Conservation (phyloP, 2,329 filamentous ascomycete genomes). For the Clarireedia homoeocarpa region DNA sequence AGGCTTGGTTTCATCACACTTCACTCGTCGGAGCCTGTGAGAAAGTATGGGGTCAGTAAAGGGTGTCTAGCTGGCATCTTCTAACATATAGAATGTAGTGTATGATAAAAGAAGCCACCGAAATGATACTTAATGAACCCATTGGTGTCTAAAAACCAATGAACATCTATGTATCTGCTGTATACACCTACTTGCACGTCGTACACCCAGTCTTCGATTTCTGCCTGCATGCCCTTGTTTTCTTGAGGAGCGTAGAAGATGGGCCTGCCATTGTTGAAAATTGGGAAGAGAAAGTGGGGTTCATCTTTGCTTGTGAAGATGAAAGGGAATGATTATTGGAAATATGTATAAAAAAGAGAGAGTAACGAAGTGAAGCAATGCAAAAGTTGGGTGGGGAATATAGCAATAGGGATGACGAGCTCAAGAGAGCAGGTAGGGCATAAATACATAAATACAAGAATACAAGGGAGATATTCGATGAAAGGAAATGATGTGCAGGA, state of each 20-base stretch:
- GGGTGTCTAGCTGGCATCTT: neutral
- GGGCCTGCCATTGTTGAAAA: neutral
- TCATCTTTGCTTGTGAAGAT: neutral
- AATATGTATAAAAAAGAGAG: neutral
- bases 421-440: too few species aligned
- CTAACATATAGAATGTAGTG: neutral
- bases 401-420: too few species aligned
- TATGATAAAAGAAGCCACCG: constrained; percentile 9
- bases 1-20: constrained; percentile 12
- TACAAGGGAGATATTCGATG: too few species aligned
- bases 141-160: neutral
- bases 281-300: constrained; percentile 1
- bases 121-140: neutral
- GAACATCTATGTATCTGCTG: neutral
- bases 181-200: constrained; percentile 9
- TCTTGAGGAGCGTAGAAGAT: neutral
- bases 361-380: too few species aligned
- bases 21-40: constrained; percentile 7
- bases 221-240: constrained; percentile 24
- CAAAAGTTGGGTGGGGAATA: too few species aligned
- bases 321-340: neutral
- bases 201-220: constrained; percentile 11
- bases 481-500: too few species aligned
- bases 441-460: too few species aligned
- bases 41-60: neutral